Evolutionary conservation across 371 early-diverging fungal species (phyloP).

Genomic region (Catenaria anguillulae): DNA sequence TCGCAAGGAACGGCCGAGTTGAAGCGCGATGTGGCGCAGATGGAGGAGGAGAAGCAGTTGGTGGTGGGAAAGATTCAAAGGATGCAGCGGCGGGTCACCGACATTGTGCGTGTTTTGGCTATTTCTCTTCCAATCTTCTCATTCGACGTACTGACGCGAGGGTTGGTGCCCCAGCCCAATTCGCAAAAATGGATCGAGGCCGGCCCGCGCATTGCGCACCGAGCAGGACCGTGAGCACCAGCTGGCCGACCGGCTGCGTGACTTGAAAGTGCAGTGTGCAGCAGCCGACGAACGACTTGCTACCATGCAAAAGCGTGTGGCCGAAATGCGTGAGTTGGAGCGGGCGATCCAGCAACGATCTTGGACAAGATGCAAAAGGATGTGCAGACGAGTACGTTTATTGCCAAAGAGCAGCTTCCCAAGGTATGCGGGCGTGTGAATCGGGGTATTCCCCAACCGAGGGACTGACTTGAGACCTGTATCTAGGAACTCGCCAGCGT

Average conservation of each 20-base stretch:
- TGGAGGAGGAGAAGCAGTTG: constrained; percentile 45
- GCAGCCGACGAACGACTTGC: constrained; percentile 21
- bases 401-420: constrained; percentile 31
- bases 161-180: too few relatives aligned
- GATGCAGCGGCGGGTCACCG: constrained; percentile 27
- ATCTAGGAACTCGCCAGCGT: constrained; percentile 15
- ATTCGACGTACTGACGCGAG: too few relatives aligned
- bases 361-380: constrained; percentile 32
- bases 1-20: constrained; percentile 21
- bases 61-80: constrained; percentile 26
- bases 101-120: constrained; percentile 9
- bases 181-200: constrained; percentile 34
- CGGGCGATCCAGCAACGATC: constrained; percentile 25
- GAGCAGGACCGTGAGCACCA: constrained; percentile 25
- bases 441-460: too few relatives aligned
- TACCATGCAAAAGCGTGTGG: constrained; percentile 16
- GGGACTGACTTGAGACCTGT: too few relatives aligned
- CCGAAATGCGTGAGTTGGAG: constrained; percentile 19
- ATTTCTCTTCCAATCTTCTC: too few relatives aligned
- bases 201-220: constrained; percentile 25
- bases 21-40: constrained; percentile 35
- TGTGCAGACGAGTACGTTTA: constrained; percentile 30
- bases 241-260: constrained; percentile 19
- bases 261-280: constrained; percentile 20
- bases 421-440: too few relatives aligned